Conservation (phyloP, 2,329 filamentous ascomycete species). For the Sordariomycetes sp. region DNA sequence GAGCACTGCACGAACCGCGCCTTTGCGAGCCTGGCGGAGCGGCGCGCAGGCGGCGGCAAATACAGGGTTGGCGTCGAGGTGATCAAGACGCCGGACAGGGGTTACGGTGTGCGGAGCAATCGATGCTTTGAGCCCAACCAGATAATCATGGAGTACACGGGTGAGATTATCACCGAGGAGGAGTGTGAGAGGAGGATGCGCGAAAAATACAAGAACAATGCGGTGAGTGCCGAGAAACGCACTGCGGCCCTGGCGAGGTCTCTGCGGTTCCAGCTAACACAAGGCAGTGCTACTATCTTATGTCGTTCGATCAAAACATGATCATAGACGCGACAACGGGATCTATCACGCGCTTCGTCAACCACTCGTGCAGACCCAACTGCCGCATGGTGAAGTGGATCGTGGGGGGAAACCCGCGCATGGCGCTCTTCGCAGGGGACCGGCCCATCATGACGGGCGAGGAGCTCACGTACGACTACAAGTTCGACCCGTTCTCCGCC, state of each 20-base stretch:
- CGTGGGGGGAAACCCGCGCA: slow-evolving; percentile 81
- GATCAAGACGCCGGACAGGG: slow-evolving; percentile 76
- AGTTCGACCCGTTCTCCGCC: slow-evolving; percentile 55
- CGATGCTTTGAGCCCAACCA: slow-evolving; percentile 77
- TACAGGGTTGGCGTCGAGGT: slow-evolving; percentile 93
- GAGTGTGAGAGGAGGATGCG: slow-evolving; percentile 93
- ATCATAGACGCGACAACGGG: slow-evolving; percentile 95
- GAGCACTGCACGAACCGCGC: slow-evolving; percentile 71
- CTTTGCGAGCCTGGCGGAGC: slow-evolving; percentile 66
- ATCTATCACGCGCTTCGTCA: slow-evolving; percentile 94
- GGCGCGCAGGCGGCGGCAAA: slow-evolving; percentile 66
- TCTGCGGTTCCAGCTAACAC: neutral
- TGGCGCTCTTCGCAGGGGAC: slow-evolving; percentile 92
- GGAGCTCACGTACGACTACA: slow-evolving; percentile 89
- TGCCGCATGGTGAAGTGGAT: slow-evolving; percentile 98
- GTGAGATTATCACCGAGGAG: slow-evolving; percentile 90
- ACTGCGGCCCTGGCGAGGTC: neutral
- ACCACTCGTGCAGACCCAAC: slow-evolving; percentile 93
- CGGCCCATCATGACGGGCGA: slow-evolving; percentile 85
- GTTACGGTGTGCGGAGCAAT: slow-evolving; percentile 84
- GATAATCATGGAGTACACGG: slow-evolving; percentile 97
- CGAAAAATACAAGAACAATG: slow-evolving; percentile 83
- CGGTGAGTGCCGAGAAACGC: slow-evolving; percentile 39
- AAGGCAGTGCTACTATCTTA: slow-evolving; percentile 82
- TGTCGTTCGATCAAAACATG: slow-evolving; percentile 98